Conservation (phyloP, 495 filamentous ascomycete species). For the Acidomyces sp. region DNA sequence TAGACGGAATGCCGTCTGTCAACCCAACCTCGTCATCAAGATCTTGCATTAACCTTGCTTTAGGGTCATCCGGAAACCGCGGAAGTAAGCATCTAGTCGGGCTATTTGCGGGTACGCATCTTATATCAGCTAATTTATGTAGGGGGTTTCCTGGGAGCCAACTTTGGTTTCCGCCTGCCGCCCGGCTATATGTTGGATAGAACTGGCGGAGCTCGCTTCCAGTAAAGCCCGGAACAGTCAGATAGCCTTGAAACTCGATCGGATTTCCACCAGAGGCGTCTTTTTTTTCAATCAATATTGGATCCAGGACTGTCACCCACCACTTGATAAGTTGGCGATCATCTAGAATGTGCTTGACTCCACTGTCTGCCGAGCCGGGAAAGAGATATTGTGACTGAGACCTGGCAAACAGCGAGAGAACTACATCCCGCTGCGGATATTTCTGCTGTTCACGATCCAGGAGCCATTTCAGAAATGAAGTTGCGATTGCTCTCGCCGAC, state of each 20-base stretch:
- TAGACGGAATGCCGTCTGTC: constrained; percentile 25
- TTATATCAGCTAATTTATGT: constrained; percentile 40
- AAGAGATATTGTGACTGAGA: constrained; percentile 92
- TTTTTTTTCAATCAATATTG: constrained; percentile 36
- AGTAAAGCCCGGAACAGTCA: constrained; percentile 80
- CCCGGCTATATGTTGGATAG: constrained; percentile 37
- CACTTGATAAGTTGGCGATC: constrained; percentile 80
- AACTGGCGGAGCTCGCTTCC: constrained; percentile 53
- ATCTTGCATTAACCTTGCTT: constrained; percentile 79
- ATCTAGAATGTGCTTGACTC: constrained; percentile 81
- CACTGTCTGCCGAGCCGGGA: constrained; percentile 75
- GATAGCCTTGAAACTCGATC: constrained; percentile 52
- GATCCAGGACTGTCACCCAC: constrained; percentile 85
- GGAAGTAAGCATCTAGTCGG: constrained; percentile 82
- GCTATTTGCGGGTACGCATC: constrained; percentile 24
- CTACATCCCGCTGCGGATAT: constrained; percentile 49
- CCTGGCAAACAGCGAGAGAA: constrained; percentile 84
- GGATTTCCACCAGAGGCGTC: neutral
- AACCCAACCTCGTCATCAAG: constrained; percentile 65
- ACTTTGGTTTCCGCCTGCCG: constrained; percentile 1
- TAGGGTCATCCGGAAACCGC: constrained; percentile 89
- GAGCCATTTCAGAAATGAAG: constrained; percentile 64
- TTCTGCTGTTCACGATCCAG: constrained; percentile 47
- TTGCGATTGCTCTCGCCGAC: constrained; percentile 58
- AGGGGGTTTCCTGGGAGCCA: constrained; percentile 48